A percentile compares a stretch with the other conserved stretches of the same genome.
Conservation (phyloP, 805 yeast genomes). For the Yarrowia sp. region DNA sequence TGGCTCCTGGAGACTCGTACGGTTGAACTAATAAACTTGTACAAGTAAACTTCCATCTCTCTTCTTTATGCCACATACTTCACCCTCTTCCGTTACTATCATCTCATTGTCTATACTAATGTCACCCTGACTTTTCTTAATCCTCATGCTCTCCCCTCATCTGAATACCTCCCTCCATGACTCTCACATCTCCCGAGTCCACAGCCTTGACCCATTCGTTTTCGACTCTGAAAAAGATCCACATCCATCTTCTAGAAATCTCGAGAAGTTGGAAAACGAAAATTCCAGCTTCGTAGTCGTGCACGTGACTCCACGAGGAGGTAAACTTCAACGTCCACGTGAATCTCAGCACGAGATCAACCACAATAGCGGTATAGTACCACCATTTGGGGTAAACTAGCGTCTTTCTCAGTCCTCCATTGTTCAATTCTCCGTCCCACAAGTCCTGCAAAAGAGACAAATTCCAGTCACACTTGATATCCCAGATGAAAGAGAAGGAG, state of each 20-base stretch:
- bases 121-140: not conserved
- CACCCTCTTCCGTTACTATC: too few relatives aligned
- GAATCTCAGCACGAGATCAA: conserved; percentile 74
- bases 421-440: conserved; percentile 38
- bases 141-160: conserved; percentile 33
- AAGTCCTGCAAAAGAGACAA: conserved; percentile 58
- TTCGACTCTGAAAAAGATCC: conserved; percentile 88
- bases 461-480: conserved; percentile 87
- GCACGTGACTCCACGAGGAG: conserved; percentile 48
- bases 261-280: conserved; percentile 76
- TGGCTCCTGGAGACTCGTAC: too few relatives aligned
- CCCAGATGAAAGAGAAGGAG: conserved; percentile 86
- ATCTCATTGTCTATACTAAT: too few relatives aligned
- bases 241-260: conserved; percentile 81
- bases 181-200: conserved; percentile 7
- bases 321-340: conserved; percentile 73
- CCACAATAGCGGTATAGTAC: conserved; percentile 63
- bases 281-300: conserved; percentile 60
- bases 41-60: too few relatives aligned
- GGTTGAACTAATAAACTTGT: too few relatives aligned
- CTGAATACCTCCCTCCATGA: conserved; percentile 17
- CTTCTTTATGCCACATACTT: too few relatives aligned
- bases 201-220: conserved; percentile 61
- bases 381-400: conserved; percentile 48
- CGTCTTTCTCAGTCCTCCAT: conserved; percentile 46